Base-by-base conservation (phyloP, 192 early-diverging fungal species). In the Mortierella hygrophila region DNA sequence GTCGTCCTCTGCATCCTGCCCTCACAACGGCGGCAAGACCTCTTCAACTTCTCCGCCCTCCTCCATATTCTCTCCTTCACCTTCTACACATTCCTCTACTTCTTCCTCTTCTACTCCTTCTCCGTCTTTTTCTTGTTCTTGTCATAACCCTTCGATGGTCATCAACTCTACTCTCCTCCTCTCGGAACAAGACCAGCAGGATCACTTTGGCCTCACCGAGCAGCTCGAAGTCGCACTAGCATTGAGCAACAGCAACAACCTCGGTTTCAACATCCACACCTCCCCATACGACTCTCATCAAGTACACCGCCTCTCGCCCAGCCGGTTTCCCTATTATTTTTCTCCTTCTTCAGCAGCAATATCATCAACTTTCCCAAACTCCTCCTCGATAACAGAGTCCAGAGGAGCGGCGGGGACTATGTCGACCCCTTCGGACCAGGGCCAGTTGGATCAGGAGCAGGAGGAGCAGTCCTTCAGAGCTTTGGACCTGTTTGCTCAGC, bases 401-500 rank as follows among this genome's bases (percentile, higher is more conserved):
- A 65, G 60, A 65, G 60, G 60, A 32, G 55, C 21, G 23, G n/a
- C 57, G 26, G 60, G 60, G 60, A 65, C 26, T 13, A 65, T 65
- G 60, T 15, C 60, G 60, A 65, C 60, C 60, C 29, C 60, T 65
- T 32, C 60, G 60, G 26, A 65, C 60, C 60, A 65, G 60, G 60
- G 60, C 13, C 26, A 6, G 8, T 65, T 65, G 26, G 60, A 35
- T 8, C 60, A 65, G 60, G 26, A 26, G 11, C 26, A 41, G 9
- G 38, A 71, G n/a, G 40, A 42, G 40, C 20, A 42, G 7, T 42
- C 70, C 41, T 71, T 71, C 40, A n/a, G 23, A 21, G 13, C 70
- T 42, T 44, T 75, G 73, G 74, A 75, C n/a, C n/a, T 81, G 29
- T 70, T 81, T 42, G 42, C 54, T 9, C 37, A 69, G 15, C 29